Evolutionary conservation across 2,329 filamentous ascomycete genomes (phyloP), one percentile per base, ranked within the genome.

Genomic region (Ambrosiella cleistominuta): DNA sequence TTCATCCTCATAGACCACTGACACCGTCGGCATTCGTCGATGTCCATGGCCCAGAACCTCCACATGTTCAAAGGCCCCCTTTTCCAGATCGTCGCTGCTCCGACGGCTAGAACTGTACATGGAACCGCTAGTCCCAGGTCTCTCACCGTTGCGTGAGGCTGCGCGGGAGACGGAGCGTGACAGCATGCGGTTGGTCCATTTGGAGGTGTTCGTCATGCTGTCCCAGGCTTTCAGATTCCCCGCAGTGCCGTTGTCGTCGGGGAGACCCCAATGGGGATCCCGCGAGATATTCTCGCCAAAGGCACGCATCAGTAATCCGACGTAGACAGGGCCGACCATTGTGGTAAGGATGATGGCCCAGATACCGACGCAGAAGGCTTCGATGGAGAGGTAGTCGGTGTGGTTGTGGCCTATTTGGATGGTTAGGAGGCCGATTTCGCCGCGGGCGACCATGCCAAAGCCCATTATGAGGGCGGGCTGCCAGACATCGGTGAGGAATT

Each of bases 361-460:
- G 0, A 75, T 76, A 1, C 75, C 73, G 0, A 77, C 69, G 2
- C 80, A 66, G 60, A 77, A 80, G 0, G 76, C 70, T 40, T 77
- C 72, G 62, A 78, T 70, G 0, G 77, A 78, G 1, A 82, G 66
- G 0, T 75, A 75, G 3, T 75, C 74, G 11, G 64, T 65, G 40
- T 64, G 58, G 54, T 65, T 65, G 52, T 64, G 62, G 13, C 64
- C 64, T 27, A 65, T 60, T 56, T 65, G 63, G 27, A 65, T 64
- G 61, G 82, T 80, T 40, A 82, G 67, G 61, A 81, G 80, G 0
- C 79, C 79, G 36, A 82, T 78, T 63, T 83, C 80, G 3, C 79
- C 79, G 35, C 79, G 70, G 0, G 79, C 74, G 0, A 79, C 74
- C 78, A 82, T 82, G 3, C 78, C 79, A 44, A 74, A 67, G 4